These are phyloP conservation scores for Fusarium sp. DNA, from an alignment of 2,329 filamentous ascomycete species.

Conservation along the genomic window DNA sequence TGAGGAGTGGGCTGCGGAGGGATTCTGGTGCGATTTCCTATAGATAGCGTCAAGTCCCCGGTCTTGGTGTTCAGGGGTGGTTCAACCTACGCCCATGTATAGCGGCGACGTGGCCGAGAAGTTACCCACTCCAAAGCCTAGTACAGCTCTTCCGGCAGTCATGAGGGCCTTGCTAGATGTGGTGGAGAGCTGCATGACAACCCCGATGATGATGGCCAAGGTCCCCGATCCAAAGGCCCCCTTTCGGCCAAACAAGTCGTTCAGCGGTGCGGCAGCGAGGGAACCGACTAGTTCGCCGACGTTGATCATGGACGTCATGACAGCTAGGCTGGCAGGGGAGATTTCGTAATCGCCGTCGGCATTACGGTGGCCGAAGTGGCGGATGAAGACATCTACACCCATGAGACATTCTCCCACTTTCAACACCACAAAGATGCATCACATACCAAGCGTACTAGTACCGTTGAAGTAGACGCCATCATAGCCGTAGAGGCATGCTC, in stretches of 20 bases:
- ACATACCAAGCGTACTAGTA: constrained; percentile 46
- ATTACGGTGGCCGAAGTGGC: constrained; percentile 47
- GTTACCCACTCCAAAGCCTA: constrained; percentile 48
- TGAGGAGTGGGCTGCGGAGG: constrained; percentile 50
- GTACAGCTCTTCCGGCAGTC: constrained; percentile 40
- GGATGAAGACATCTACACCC: constrained; percentile 44
- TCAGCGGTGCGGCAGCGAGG: constrained; percentile 50
- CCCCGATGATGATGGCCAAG: constrained; percentile 43
- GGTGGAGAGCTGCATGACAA: constrained; percentile 40
- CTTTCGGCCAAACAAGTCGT: constrained; percentile 50
- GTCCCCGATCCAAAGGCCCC: constrained; percentile 45
- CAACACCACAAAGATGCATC: neutral
- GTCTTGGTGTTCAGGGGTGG: neutral
- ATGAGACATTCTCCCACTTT: neutral
- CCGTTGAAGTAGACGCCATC: constrained; percentile 52
- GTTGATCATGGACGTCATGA: constrained; percentile 55
- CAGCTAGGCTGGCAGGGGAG: constrained; percentile 33
- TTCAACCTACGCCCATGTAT: constrained; percentile 48
- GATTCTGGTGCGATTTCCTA: constrained; percentile 47
- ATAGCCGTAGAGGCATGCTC: constrained; percentile 53
- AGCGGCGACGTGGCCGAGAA: constrained; percentile 53
- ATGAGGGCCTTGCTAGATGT: constrained; percentile 38
- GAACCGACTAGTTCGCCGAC: constrained; percentile 53
- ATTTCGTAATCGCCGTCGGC: constrained; percentile 46
- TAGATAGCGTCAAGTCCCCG: neutral